Evolutionary conservation across 129 eudicot species (phyloP), one percentile per base, ranked within the genome.

Genomic region (Flaveria ramosissima): DNA sequence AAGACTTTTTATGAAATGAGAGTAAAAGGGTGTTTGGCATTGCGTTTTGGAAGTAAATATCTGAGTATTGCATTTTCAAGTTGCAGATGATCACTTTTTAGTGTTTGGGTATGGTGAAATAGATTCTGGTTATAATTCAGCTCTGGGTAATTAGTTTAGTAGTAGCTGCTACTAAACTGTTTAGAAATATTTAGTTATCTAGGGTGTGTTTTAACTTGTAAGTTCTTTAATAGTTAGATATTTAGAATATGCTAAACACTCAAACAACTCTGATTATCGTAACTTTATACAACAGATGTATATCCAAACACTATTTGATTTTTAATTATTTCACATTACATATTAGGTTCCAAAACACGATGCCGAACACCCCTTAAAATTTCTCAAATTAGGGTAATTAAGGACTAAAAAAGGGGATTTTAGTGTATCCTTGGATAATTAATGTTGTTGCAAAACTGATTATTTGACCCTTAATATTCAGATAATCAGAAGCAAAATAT

Each of bases 1-100:
- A 6, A 15, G 0, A 63, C 10, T 2, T 27, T 14, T 27, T 63
- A 43, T 24, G 45, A 63, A 63, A 12, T 30, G 17, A 27, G 43
- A 62, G 46, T 27, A 27, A 15, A 55, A 57, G 56, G 56, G 62
- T 55, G 62, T 55, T 55, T 55, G 27, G 60, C 62, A 19, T 55
- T 55, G 60, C 27, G 14, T 55, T 55, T 55, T 55, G 13, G 27
- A 55, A 55, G 27, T 55, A 55, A 55, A 17, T 17, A 55, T 19
- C 62, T 17, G 62, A 55, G 19, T 55, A 50, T 43, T 43, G 47
- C 12, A 43, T 43, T 9, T 43, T 43, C 12, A 43, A 43, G 47
- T 9, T 43, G 47, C 47, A 43, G 20, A 16, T 51, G n/a, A 15
- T 51, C 56, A 51, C 56, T 15, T 51, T 6, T 51, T 51, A 16